Evolutionary conservation across 2,329 filamentous ascomycete genomes (phyloP).

Genomic region (Colletotrichum sp.): DNA sequence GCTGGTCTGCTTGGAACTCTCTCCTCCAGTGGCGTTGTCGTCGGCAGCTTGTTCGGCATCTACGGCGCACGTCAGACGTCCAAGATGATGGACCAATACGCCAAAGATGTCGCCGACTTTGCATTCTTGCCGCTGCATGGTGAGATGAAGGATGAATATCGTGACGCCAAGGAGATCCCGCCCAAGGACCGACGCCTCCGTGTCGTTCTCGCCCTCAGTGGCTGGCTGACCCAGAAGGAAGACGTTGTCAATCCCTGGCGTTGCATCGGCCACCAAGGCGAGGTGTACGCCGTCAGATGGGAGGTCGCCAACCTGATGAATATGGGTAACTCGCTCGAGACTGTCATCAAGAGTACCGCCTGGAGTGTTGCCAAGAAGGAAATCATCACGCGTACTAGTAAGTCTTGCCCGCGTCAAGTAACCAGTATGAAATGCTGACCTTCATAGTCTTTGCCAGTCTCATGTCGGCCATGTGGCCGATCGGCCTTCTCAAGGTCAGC

Average conservation of each 20-base stretch:
- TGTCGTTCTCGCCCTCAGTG: constrained; percentile 82
- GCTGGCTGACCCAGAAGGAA: constrained; percentile 76
- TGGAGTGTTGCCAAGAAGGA: constrained; percentile 72
- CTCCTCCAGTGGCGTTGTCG: constrained; percentile 78
- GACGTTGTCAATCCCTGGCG: constrained; percentile 82
- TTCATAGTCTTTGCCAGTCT: constrained; percentile 57
- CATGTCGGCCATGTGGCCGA: constrained; percentile 66
- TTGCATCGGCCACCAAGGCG: constrained; percentile 72
- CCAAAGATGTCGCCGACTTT: constrained; percentile 87
- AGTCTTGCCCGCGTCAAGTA: constrained; percentile 25
- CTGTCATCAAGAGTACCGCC: constrained; percentile 78
- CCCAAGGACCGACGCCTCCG: constrained; percentile 72
- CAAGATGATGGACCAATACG: constrained; percentile 88
- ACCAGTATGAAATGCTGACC: background rate
- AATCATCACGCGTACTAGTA: constrained; percentile 51
- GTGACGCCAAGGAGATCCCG: constrained; percentile 55
- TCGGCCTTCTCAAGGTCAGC: constrained; percentile 68
- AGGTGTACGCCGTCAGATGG: constrained; percentile 85
- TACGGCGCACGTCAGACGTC: constrained; percentile 84
- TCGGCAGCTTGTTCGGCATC: constrained; percentile 90
- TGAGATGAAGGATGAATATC: constrained; percentile 41
- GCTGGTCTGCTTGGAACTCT: constrained; percentile 81
- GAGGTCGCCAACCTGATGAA: constrained; percentile 80
- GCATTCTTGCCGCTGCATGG: constrained; percentile 78
- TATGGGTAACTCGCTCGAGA: constrained; percentile 78